phyloP scores from a whole-genome alignment of 1,284 basidiomycete species.

The Paramarasmius palmivorus region DNA sequence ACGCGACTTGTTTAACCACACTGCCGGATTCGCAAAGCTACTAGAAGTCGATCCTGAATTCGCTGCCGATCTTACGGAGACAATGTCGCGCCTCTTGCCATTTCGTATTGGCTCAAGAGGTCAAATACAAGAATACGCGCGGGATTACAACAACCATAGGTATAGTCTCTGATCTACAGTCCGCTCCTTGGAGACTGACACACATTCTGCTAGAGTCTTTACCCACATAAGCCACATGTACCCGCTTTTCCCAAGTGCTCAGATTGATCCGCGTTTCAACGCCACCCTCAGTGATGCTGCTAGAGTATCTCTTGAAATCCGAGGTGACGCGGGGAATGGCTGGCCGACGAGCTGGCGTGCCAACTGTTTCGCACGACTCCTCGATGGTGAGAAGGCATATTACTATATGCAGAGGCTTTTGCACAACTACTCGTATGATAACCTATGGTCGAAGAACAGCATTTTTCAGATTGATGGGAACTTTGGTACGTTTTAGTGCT shows the following conservation, averaged over 20 bases:
- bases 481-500: constrained; percentile 8
- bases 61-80: constrained; percentile 14
- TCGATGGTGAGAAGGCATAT: constrained; percentile 19
- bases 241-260: constrained; percentile 18
- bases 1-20: constrained; percentile 20
- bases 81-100: constrained; percentile 15
- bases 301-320: constrained; percentile 13
- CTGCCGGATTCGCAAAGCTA: constrained; percentile 15
- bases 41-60: constrained; percentile 18
- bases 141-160: constrained; percentile 12
- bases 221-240: constrained; percentile 19
- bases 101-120: constrained; percentile 20
- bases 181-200: too few species aligned
- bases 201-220: constrained; percentile 9
- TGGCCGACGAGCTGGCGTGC: constrained; percentile 21
- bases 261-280: constrained; percentile 20
- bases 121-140: constrained; percentile 20
- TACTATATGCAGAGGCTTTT: constrained; percentile 17
- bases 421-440: constrained; percentile 14
- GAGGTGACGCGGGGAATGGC: constrained; percentile 19
- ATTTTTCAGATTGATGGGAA: constrained; percentile 18
- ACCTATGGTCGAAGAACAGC: constrained; percentile 15
- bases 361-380: constrained; percentile 14
- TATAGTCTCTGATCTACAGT: background rate
- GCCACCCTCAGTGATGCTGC: constrained; percentile 17